Conservation (phyloP, 2,329 filamentous ascomycete genomes). For the Chaetothyriales sp. region DNA sequence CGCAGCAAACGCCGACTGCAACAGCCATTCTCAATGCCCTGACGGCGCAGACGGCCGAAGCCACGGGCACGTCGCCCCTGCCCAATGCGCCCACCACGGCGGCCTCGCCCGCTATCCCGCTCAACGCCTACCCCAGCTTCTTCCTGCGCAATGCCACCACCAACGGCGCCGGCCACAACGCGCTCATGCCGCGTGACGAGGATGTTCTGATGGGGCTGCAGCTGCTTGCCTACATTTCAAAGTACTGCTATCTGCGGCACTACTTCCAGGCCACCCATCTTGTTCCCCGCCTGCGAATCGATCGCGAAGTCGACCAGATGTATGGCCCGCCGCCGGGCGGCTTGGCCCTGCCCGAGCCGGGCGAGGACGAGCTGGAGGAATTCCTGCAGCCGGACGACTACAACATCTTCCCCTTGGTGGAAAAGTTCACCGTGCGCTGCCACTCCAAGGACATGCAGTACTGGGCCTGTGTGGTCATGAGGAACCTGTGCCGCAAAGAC, state of each 20-base stretch:
- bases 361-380: slow-evolving; percentile 63
- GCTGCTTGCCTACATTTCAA: slow-evolving; percentile 90
- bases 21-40: slow-evolving; percentile 67
- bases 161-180: slow-evolving; percentile 57
- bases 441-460: slow-evolving; percentile 98
- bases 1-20: slow-evolving; percentile 69
- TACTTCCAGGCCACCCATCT: slow-evolving; percentile 95
- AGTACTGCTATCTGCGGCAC: slow-evolving; percentile 89
- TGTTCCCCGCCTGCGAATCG: slow-evolving; percentile 81
- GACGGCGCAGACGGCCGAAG: slow-evolving; percentile 51
- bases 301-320: slow-evolving; percentile 65
- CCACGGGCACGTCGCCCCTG: slow-evolving; percentile 60
- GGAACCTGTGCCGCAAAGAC: slow-evolving; percentile 95
- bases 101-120: slow-evolving; percentile 59
- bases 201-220: slow-evolving; percentile 97
- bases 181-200: slow-evolving; percentile 90
- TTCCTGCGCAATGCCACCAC: slow-evolving; percentile 60
- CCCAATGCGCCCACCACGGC: slow-evolving; percentile 52
- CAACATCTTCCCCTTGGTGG: slow-evolving; percentile 95
- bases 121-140: slow-evolving; percentile 63
- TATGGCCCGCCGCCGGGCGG: slow-evolving; percentile 50
- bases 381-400: slow-evolving; percentile 87
- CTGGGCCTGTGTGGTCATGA: slow-evolving; percentile 98
- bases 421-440: slow-evolving; percentile 94
- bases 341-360: slow-evolving; percentile 29